Percentiles rank a stretch among this genome's conserved stretches.
Conservation (phyloP, 495 filamentous ascomycete species). For the Hypoxylon trugodes region DNA sequence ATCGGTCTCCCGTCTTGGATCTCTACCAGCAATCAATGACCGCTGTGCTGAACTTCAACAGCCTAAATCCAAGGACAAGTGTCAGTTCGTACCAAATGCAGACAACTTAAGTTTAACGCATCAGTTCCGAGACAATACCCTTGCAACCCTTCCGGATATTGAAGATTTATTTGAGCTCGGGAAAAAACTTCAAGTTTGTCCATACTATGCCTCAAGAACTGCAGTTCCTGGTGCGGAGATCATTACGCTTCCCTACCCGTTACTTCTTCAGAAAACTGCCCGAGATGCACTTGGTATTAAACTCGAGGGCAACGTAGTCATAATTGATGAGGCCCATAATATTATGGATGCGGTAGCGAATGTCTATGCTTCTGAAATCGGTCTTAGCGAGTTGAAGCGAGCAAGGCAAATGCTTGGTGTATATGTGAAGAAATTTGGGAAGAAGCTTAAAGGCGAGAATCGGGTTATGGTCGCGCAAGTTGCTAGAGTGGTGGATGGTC, state of each 20-base stretch:
- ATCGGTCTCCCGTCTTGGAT: slow-evolving; percentile 74
- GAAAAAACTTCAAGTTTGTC: slow-evolving; percentile 82
- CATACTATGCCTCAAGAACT: slow-evolving; percentile 91
- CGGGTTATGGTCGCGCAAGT: slow-evolving; percentile 89
- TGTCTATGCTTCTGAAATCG: slow-evolving; percentile 83
- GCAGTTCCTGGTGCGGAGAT: slow-evolving; percentile 89
- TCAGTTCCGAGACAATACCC: slow-evolving; percentile 85
- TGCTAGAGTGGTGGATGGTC: slow-evolving; percentile 78
- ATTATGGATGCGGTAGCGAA: slow-evolving; percentile 92
- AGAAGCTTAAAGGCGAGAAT: slow-evolving; percentile 90
- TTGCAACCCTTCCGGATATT: slow-evolving; percentile 90
- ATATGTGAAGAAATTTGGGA: slow-evolving; percentile 88
- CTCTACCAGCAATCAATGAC: slow-evolving; percentile 89
- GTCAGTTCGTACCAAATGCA: slow-evolving; percentile 79
- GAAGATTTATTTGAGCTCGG: slow-evolving; percentile 87
- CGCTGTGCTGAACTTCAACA: slow-evolving; percentile 92
- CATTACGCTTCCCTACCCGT: slow-evolving; percentile 90
- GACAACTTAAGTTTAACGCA: slow-evolving; percentile 75
- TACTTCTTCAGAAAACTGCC: slow-evolving; percentile 88
- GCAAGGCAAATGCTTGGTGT: slow-evolving; percentile 77
- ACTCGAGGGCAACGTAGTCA: slow-evolving; percentile 84
- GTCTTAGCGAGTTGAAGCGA: slow-evolving; percentile 72
- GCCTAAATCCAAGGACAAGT: slow-evolving; percentile 71
- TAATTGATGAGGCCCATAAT: slow-evolving; percentile 98
- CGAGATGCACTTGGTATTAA: slow-evolving; percentile 87